These are phyloP conservation scores for Penicillium sp. DNA, from an alignment of 2,329 filamentous ascomycete genomes.

Conservation along the genomic window DNA sequence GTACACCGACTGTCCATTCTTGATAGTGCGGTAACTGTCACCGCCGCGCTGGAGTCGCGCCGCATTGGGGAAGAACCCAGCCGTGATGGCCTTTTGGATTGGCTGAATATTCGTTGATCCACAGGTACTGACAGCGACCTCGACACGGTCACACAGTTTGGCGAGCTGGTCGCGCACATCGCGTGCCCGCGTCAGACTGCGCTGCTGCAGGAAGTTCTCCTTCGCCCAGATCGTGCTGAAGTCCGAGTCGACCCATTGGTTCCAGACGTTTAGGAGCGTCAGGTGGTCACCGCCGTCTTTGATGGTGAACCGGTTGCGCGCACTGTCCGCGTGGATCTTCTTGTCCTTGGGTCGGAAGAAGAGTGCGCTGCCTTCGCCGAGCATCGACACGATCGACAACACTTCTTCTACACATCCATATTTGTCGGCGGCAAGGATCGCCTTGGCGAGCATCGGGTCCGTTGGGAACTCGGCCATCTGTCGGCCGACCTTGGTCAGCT, in stretches of 20 bases:
- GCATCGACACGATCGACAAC: slow-evolving; percentile 89
- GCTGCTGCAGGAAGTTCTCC: slow-evolving; percentile 92
- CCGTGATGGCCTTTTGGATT: slow-evolving; percentile 83
- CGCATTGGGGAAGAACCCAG: slow-evolving; percentile 93
- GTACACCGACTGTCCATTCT: slow-evolving; percentile 83
- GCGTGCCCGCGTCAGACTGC: slow-evolving; percentile 80
- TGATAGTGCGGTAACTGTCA: slow-evolving; percentile 86
- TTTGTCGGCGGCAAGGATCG: slow-evolving; percentile 82
- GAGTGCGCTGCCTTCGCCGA: slow-evolving; percentile 80
- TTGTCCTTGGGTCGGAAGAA: slow-evolving; percentile 98
- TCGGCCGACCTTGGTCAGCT: slow-evolving; percentile 84
- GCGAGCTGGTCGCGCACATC: slow-evolving; percentile 91
- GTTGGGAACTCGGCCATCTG: slow-evolving; percentile 96
- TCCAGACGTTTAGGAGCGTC: slow-evolving; percentile 88
- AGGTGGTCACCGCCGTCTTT: slow-evolving; percentile 89
- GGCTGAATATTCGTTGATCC: slow-evolving; percentile 71
- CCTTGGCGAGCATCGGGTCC: slow-evolving; percentile 86
- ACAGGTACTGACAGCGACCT: slow-evolving; percentile 68
- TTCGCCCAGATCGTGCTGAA: slow-evolving; percentile 83
- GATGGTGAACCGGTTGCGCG: slow-evolving; percentile 81
- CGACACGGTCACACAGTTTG: slow-evolving; percentile 89
- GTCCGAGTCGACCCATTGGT: slow-evolving; percentile 91
- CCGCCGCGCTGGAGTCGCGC: slow-evolving; percentile 80
- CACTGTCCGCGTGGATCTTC: slow-evolving; percentile 91
- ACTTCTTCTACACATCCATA: slow-evolving; percentile 94